These are phyloP conservation scores for Populus hybrid DNA, from an alignment of 441 rosid species.

Conservation along the genomic window DNA sequence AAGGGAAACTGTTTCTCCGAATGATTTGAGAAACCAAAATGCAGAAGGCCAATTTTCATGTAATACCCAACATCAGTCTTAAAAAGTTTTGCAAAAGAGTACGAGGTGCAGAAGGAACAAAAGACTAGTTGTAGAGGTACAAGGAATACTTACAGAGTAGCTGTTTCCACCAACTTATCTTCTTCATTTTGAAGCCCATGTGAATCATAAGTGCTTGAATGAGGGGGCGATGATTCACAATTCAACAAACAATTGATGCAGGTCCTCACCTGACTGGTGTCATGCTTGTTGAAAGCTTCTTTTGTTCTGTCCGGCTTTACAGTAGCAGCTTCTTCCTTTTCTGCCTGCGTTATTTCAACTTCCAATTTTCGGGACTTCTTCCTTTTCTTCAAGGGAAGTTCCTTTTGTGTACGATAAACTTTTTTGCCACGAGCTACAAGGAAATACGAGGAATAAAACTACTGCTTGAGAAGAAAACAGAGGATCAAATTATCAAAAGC, in stretches of 20 bases:
- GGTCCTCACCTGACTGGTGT: not conserved
- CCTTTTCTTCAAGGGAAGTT: slow-evolving; percentile 20
- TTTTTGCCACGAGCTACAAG: not conserved
- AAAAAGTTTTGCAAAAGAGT: not conserved
- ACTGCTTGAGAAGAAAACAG: not conserved
- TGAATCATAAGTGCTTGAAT: not conserved
- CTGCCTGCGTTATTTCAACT: not conserved
- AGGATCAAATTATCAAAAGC: not conserved
- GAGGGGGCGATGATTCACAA: slow-evolving; percentile 15
- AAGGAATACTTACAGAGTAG: slow-evolving; percentile 12
- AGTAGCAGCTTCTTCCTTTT: slow-evolving; percentile 1
- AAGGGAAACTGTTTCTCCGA: not conserved
- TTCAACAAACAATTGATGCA: slow-evolving; percentile 13
- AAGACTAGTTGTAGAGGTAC: not conserved
- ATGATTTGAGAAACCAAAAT: not conserved
- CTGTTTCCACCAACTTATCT: slow-evolving; percentile 4
- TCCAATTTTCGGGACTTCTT: not conserved
- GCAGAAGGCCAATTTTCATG: not conserved
- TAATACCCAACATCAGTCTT: not conserved
- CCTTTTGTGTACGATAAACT: slow-evolving; percentile 6
- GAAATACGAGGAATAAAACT: not conserved
- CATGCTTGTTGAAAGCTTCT: slow-evolving; percentile 4
- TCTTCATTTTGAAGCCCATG: not conserved
- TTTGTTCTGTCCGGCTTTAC: slow-evolving; percentile 2
- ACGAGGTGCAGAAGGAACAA: not conserved